These are phyloP conservation scores for Kodamaea sp. DNA, from an alignment of 1,139 yeast genomes.

Conservation along the genomic window DNA sequence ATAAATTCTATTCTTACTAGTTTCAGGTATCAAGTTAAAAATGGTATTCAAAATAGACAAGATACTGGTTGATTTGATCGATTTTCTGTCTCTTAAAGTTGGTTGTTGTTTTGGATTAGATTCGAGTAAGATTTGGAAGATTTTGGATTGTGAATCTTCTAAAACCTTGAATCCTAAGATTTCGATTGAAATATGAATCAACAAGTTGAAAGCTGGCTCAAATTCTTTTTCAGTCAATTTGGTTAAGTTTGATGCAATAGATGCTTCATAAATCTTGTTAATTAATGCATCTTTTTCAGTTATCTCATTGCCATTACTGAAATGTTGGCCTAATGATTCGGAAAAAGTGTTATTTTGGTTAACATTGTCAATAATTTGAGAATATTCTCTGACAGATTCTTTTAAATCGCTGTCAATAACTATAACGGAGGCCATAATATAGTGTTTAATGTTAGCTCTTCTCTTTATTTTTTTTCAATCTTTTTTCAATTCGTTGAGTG, in stretches of 20 bases:
- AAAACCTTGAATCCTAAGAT: constrained; percentile 29
- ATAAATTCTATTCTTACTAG: constrained; percentile 31
- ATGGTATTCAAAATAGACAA: constrained; percentile 42
- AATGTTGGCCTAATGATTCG: constrained; percentile 22
- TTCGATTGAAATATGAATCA: constrained; percentile 34
- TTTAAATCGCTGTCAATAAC: constrained; percentile 45
- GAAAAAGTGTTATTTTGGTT: constrained; percentile 29
- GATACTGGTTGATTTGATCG: constrained; percentile 42
- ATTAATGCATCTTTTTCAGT: constrained; percentile 29
- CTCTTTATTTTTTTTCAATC: constrained; percentile 1
- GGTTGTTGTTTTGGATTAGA: constrained; percentile 39
- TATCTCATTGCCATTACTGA: constrained; percentile 26
- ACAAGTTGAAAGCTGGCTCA: constrained; percentile 44
- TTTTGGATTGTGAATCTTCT: constrained; percentile 23
- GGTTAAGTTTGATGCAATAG: constrained; percentile 22
- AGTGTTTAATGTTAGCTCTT: neutral
- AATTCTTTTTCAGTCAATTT: constrained; percentile 44
- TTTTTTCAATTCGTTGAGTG: neutral
- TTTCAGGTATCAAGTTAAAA: constrained; percentile 42
- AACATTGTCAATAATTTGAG: constrained; percentile 36
- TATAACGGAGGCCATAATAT: constrained; percentile 42
- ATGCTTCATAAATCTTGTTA: constrained; percentile 21
- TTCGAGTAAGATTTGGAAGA: constrained; percentile 31
- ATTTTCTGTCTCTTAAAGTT: constrained; percentile 45
- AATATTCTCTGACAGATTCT: constrained; percentile 42